Evolutionary conservation across 2,329 filamentous ascomycete genomes (phyloP).

Genomic region (Niveomyces coronatus): DNA sequence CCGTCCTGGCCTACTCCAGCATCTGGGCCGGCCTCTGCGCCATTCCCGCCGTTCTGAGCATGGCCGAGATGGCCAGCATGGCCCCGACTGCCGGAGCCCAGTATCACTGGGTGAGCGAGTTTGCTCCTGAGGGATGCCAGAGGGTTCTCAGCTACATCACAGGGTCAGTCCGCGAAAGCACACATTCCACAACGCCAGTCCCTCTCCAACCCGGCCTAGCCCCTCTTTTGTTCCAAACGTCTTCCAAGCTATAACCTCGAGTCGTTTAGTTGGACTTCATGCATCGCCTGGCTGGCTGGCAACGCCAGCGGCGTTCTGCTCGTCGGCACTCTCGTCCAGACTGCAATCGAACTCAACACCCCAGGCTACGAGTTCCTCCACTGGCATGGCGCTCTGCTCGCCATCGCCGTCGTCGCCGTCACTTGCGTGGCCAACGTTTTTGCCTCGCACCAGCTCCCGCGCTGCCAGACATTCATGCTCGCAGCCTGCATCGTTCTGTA

Average conservation of each 20-base stretch:
- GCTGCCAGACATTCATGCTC: slow-evolving; percentile 12
- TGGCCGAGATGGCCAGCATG: slow-evolving; percentile 16
- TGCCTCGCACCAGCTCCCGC: slow-evolving; percentile 8
- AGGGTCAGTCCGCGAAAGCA: slow-evolving; percentile 1
- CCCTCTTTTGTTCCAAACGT: not conserved
- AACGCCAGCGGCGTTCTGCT: slow-evolving; percentile 11
- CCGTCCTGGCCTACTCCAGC: slow-evolving; percentile 7
- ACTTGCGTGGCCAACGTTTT: slow-evolving; percentile 9
- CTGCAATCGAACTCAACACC: slow-evolving; percentile 11
- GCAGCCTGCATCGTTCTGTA: slow-evolving; percentile 10
- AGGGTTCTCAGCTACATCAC: slow-evolving; percentile 9
- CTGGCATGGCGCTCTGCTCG: slow-evolving; percentile 12
- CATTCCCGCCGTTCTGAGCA: slow-evolving; percentile 11
- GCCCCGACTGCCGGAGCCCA: slow-evolving; percentile 15
- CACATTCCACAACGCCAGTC: too few relatives aligned
- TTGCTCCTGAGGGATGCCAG: slow-evolving; percentile 9
- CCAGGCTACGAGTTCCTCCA: slow-evolving; percentile 6
- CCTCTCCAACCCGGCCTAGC: not conserved
- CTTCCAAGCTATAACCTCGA: too few relatives aligned
- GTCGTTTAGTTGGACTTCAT: slow-evolving; percentile 12
- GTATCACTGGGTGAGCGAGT: slow-evolving; percentile 15
- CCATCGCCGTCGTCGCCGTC: slow-evolving; percentile 8
- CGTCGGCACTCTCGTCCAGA: slow-evolving; percentile 12
- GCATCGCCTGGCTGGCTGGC: slow-evolving; percentile 13
- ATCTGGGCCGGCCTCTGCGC: slow-evolving; percentile 9